Conservation (phyloP, 2,329 filamentous ascomycete species). For the Diaporthe citrichinensis region DNA sequence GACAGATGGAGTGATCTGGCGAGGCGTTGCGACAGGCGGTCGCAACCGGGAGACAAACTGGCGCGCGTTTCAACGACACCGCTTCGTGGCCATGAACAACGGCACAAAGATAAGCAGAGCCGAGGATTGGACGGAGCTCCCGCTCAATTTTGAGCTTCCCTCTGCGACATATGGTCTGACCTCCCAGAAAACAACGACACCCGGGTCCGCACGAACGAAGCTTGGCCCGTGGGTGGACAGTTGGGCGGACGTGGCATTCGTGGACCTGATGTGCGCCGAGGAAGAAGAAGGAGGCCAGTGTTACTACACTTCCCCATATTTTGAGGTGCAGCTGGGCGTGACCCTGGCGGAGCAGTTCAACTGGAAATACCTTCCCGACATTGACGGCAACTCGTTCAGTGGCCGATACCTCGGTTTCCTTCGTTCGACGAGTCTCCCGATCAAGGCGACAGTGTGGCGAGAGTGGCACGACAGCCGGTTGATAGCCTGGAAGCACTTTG, state of each 20-base stretch:
- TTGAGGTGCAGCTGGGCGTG: constrained; percentile 55
- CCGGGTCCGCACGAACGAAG: constrained; percentile 39
- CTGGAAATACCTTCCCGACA: constrained; percentile 80
- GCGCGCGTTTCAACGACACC: constrained; percentile 81
- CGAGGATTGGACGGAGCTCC: constrained; percentile 57
- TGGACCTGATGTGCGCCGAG: constrained; percentile 66
- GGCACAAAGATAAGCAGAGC: constrained; percentile 68
- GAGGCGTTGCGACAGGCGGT: constrained; percentile 77
- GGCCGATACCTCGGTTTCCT: constrained; percentile 80
- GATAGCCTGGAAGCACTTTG: constrained; percentile 84
- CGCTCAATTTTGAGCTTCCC: constrained; percentile 70
- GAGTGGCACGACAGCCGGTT: constrained; percentile 87
- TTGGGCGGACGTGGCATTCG: constrained; percentile 67
- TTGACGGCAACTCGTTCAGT: constrained; percentile 82
- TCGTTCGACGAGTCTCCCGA: constrained; percentile 76
- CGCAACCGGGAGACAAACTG: constrained; percentile 73
- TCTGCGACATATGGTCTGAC: constrained; percentile 60
- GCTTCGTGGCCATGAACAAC: constrained; percentile 82
- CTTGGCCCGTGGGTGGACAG: constrained; percentile 64
- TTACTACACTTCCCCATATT: constrained; percentile 64
- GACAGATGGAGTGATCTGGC: constrained; percentile 69
- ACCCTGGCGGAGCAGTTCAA: constrained; percentile 67
- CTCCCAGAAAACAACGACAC: constrained; percentile 56
- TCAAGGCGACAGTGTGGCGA: constrained; percentile 83
- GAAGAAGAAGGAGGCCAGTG: constrained; percentile 55